Evolutionary conservation across 129 eudicot species (phyloP), one percentile per base, ranked within the genome.

Genomic region (Tagetes patula): DNA sequence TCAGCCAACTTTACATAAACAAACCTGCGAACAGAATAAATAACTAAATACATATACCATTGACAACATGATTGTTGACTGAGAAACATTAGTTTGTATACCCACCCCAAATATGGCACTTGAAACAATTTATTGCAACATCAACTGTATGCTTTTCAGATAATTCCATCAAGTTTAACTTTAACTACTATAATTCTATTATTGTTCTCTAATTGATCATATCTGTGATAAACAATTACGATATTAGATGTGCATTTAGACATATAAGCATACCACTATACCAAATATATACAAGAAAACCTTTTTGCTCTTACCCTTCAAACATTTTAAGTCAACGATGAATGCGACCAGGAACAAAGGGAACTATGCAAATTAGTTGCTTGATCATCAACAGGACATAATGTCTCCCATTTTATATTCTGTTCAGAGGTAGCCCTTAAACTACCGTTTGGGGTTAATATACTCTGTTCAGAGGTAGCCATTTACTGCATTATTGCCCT

Each of bases 1-100:
- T 93, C 98, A 10, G 90, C 81, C 84, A 93, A 53, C 38, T 80
- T 79, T 61, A 93, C 96, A 1, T 33, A 38, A 47, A 87, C 77
- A 76, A 73, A 87, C 79, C 98, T 93, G 89, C 65, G 75, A 55
- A 78, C 67, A 53, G 27, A 54, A 46, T 36, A 54, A n/a, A 52
- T 78, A 50, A 56, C 68, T 53, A 5, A 31, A 49, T 37, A 20
- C 27, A 78, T 32, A 10, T 47, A 37, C 48, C 40, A 39, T n/a
- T 20, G 39, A 46, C 66, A 75, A n/a, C 54, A 66, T 46, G 75
- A 43, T 56, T 65, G 50, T 31, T 12, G 69, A 20, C 43, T 53
- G 41, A 34, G 3, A 38, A 63, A 65, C n/a, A 60, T 67, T n/a
- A 55, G 43, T 76, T 6, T 13, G 34, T 39, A 65, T 65, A 65